Evolutionary conservation across 1,284 basidiomycete genomes (phyloP), one percentile per base, ranked within the genome.

Genomic region (Trametes pubescens): DNA sequence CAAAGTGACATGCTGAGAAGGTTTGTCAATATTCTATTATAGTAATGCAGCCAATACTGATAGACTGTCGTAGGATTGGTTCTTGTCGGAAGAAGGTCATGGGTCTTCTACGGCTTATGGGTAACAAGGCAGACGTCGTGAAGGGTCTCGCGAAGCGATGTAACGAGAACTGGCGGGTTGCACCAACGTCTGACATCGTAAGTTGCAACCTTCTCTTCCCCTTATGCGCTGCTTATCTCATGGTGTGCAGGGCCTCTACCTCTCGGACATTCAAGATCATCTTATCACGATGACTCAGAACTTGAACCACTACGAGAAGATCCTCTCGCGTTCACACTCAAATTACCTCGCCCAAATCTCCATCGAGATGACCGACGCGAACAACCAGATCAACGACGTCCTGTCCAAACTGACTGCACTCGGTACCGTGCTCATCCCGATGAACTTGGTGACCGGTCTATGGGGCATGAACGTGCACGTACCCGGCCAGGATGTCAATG

Each of bases 271-370:
- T 69, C 94, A 95, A 83, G 98, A 99, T 78, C 98, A 99, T 80
- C 80, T 99, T 78, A 99, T 99, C 79, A 99, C 98, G 34, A 99
- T 99, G 96, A 99, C 97, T 2, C 97, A 99, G 79, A 99, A 98
- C 77, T 77, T 99, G 83, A 98, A 98, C 77, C 96, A 98, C 79
- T 99, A 98, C 81, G 96, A 99, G 77, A 99, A 99, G 84, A 99
- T 99, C 76, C 85, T 99, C 9, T 99, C 96, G 2, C 90, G 97
- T 34, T 99, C 97, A 47, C 97, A 99, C 79, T 98, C 96, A n/a
- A 99, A 99, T 77, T 99, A 98, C 80, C 90, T 98, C 59, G 96
- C 96, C 1, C 96, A 98, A 74, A 99, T 98, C 72, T 96, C 94
- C 46, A 98, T 98, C 78, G 96, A 98, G 81, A 98, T 98, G 96